Evolutionary conservation across 768 basidiomycete species (phyloP), one percentile per base, ranked within the genome.

Genomic region (Pisolithus tinctorius): DNA sequence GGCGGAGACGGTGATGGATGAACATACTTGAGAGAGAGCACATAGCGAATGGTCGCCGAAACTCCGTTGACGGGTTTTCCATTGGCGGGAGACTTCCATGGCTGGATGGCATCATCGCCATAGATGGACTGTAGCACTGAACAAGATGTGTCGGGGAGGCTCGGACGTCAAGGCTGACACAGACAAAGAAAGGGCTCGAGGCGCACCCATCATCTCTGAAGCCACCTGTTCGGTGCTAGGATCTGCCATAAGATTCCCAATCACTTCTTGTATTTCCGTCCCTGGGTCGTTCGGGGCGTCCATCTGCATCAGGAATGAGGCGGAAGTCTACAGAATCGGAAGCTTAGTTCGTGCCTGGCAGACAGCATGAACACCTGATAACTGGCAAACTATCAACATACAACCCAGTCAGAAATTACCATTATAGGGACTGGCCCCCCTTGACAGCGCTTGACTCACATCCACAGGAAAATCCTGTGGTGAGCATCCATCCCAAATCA

Each of bases 121-220:
- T 91, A 92, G 58, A 92, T 92, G 25, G 87, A 87, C 63, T 82
- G 84, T n/a, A 92, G 69, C 14, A 86, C 89, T 67, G 43, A 34
- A 34, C 14, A 30, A 37, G 86, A 60, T 54, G 41, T 29, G 44
- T 42, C 48, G 39, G 42, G 29, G 10, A 37, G 20, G 48, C 57
- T 47, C 26, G 42, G 42, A 52, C 47, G n/a, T n/a, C n/a, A 48
- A 36, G 48, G 20, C 48, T 49, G 51, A 34, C 34, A 34, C 34
- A 27, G 40, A 14, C 34, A 14, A 23, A 48, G 36, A 52, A 37
- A 20, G 45, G 55, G 42, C 37, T 29, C 45, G 20, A 31, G 54
- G 43, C 56, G 52, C 49, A 71, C 77, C 77, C 54, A 68, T 71
- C 13, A 80, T 69, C 69, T 80, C 78, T 34, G 70, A 71, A 43